Base-by-base conservation (phyloP, 2,329 filamentous ascomycete species). In the Fusarium solani-melongenae region DNA sequence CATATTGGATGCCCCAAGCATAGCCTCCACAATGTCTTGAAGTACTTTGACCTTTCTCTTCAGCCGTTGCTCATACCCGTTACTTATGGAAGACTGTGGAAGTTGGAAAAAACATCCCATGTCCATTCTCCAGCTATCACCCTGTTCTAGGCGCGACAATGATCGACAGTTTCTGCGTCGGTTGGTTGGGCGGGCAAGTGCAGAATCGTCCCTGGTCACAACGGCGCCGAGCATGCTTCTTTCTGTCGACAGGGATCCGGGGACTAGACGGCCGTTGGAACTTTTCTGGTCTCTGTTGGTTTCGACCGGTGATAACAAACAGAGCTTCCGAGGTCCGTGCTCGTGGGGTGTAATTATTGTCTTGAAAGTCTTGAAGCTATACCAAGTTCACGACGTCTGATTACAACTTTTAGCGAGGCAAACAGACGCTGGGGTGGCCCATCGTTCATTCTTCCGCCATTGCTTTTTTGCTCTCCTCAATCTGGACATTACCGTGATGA, bases 1-100 rank as follows among this genome's bases (percentile, higher is more conserved):
- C 22, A 53, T 44, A 62, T 39, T 62, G 46, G 36, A 49, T 53
- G 17, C 29, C 29, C 29, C 36, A 67, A 41, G 41, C 62, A 71
- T 59, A 67, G 58, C 69, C 63, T 67, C 69, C 61, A 60, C 14
- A 20, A 36, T 73, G 70, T 73, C 67, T 73, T 22, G 4, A 2
- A 24, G 22, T 24, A 22, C 46, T 53, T 20, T 31, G 39, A 27
- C 14, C 12, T 27, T 5, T 51, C 8, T 12, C 22, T 17, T 31
- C 6, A 17, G 33, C 33, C 14, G 22, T 41, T 41, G 39, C 36
- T 39, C 36, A 39, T 39, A 11, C 34, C 9, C 14, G 34, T 39
- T 39, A 22, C 38, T 41, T n/a, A 46, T 49, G 44, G 24, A 51
- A 51, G 46, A 12, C 27, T 51, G 15, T 51, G 10, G 15, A 51